Conservation (phyloP, 2,329 filamentous ascomycete species). For the Golovinomyces cichoracearum region DNA sequence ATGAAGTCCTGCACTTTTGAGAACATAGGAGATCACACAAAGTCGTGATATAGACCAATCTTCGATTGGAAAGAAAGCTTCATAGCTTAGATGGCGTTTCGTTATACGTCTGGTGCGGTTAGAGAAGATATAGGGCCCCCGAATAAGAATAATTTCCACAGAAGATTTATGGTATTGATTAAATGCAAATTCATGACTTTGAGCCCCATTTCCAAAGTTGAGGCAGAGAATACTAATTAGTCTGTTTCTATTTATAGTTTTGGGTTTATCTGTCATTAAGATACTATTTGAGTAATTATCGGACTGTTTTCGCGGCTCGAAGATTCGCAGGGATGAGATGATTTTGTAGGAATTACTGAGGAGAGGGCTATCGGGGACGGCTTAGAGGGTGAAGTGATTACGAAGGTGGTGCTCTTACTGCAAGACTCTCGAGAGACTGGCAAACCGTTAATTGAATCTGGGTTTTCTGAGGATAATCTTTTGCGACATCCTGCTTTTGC, state of each 20-base stretch:
- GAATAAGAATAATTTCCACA: neutral
- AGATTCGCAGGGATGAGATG: neutral
- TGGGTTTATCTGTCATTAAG: neutral
- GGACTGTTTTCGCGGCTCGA: neutral
- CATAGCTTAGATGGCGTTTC: neutral
- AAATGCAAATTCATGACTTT: neutral
- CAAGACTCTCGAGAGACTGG: neutral
- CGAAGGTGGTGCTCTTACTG: neutral
- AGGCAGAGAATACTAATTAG: neutral
- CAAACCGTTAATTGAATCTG: neutral
- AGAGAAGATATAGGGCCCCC: neutral
- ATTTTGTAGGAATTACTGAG: neutral
- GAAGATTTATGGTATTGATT: neutral
- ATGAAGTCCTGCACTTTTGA: neutral
- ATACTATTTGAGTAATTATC: neutral
- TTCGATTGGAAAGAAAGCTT: neutral
- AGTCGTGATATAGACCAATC: neutral
- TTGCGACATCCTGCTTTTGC: neutral
- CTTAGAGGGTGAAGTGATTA: neutral
- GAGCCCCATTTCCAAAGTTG: neutral
- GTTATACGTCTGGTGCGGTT: neutral
- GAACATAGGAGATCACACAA: neutral
- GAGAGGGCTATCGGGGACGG: neutral
- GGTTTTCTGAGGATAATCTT: neutral
- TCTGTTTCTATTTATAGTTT: neutral